Base-by-base conservation (phyloP, 202 grass and related monocot species). In the Miscanthus sacchariflorus region DNA sequence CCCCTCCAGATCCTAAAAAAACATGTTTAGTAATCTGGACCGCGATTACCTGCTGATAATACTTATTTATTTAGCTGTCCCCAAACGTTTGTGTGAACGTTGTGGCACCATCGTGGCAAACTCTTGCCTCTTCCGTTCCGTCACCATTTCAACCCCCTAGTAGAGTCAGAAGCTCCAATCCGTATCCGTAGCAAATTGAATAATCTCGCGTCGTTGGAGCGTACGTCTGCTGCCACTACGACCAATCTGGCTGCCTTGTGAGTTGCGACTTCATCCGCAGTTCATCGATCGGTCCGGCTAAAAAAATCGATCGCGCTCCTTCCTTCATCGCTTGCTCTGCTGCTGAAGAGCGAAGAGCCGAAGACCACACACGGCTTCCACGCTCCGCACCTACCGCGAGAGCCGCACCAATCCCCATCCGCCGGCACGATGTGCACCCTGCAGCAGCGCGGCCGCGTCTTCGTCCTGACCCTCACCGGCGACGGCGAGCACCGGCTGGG, bases 391-490 rank as follows among this genome's bases (percentile, higher is more conserved):
- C 87, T 79, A 72, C 70, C 64, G 28, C 11, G 10, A 58, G 68
- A 21, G 27, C 39, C 25, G 27, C 9, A 48, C 25, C 54, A 0
- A 45, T 42, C 89, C 24, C 38, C 70, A 40, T 56, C 52, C 13
- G 43, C 23, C 61, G 23, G 71, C 64, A 78, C 21, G 82, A 99
- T 96, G 97, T 95, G 91, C 45, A 92, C 91, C 28, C 76, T 99
- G 27, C 86, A 95, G 84, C 91, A 93, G 92, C 94, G 81, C 24
- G 97, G 91, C 85, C 84, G 92, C 36, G 86, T 99, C 52, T 90
- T 95, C 83, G 87, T 99, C 25, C 94, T 96, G 14, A 96, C 89
- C 81, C 92, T 99, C 49, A 95, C 91, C 15, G 96, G 96, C 46
- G 87, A 95, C 78, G 89, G 86, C 39, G 89, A 99, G 88, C 96